Conservation (phyloP, 2,329 filamentous ascomycete genomes). For the Penicillium palitans region DNA sequence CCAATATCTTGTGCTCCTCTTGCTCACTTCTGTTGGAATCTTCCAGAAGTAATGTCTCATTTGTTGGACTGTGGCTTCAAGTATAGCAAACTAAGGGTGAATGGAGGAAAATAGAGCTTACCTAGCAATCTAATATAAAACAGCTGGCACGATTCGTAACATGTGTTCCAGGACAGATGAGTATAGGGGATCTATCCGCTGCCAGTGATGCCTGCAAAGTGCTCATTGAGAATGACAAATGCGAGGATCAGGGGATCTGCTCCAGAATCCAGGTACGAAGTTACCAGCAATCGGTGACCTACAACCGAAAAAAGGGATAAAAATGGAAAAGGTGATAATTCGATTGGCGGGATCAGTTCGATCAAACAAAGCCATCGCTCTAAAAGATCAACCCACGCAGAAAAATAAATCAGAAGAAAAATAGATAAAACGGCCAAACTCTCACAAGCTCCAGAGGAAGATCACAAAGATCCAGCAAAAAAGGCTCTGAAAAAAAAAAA, state of each 20-base stretch:
- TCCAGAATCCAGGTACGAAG: background rate
- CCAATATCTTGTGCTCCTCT: background rate
- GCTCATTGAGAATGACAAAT: background rate
- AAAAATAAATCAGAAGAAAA: slow-evolving; percentile 9
- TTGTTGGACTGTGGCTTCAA: background rate
- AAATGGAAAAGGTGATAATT: slow-evolving; percentile 4
- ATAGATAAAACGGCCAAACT: slow-evolving; percentile 13
- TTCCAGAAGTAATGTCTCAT: background rate
- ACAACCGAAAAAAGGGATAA: background rate
- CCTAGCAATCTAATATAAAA: background rate
- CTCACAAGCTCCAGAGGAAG: slow-evolving; percentile 10
- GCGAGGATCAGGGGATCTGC: too few species aligned
- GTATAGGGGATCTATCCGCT: background rate
- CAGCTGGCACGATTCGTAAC: background rate
- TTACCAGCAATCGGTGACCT: background rate
- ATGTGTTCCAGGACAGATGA: background rate
- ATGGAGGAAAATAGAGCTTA: background rate
- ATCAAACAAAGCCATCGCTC: slow-evolving; percentile 4
- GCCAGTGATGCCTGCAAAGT: background rate
- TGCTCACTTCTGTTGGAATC: background rate
- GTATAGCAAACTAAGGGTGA: background rate
- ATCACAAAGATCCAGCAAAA: slow-evolving; percentile 8
- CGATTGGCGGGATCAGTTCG: slow-evolving; percentile 1
- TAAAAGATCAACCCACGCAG: background rate
- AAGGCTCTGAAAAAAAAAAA: slow-evolving; percentile 13